phyloP scores from a whole-genome alignment of 1,284 basidiomycete species.

The Neotropicomus parvogracilis region DNA sequence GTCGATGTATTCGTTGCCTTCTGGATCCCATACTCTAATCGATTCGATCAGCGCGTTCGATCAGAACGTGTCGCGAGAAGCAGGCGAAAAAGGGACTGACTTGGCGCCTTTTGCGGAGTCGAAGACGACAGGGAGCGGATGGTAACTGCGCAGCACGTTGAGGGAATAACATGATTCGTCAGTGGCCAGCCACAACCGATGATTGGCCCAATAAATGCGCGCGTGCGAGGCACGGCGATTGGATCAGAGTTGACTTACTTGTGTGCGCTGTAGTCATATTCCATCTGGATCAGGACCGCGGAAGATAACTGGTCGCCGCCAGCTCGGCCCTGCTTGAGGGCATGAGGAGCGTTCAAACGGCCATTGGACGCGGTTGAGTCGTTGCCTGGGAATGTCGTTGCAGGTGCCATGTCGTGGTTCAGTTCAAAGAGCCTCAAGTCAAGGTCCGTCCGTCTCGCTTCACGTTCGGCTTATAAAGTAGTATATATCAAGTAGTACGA shows the following conservation, averaged over 20 bases:
- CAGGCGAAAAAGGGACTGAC: conserved; percentile 51
- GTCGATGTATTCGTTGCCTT: conserved; percentile 90
- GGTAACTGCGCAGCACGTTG: conserved; percentile 64
- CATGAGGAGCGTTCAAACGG: conserved; percentile 7
- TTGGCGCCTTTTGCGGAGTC: conserved; percentile 86
- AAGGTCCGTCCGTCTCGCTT: conserved; percentile 20
- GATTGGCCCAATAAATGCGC: conserved; percentile 13
- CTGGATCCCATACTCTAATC: conserved; percentile 89
- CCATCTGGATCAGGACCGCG: conserved; percentile 74
- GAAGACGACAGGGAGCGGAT: conserved; percentile 93
- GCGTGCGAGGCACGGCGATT: background rate
- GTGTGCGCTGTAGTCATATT: conserved; percentile 82
- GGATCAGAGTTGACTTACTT: conserved; percentile 59
- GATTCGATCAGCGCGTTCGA: conserved; percentile 21
- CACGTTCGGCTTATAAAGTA: too few species aligned
- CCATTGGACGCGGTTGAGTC: conserved; percentile 6
- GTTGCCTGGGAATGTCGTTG: conserved; percentile 11
- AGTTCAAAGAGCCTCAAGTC: background rate
- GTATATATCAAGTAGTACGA: too few species aligned
- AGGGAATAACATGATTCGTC: conserved; percentile 29
- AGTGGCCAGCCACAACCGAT: conserved; percentile 9
- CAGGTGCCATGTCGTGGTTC: conserved; percentile 26
- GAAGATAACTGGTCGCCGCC: conserved; percentile 40
- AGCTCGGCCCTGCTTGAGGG: conserved; percentile 16
- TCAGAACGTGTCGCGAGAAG: conserved; percentile 30